phyloP scores from a whole-genome alignment of 306 rosid genomes.

The Sicyos edulis region DNA sequence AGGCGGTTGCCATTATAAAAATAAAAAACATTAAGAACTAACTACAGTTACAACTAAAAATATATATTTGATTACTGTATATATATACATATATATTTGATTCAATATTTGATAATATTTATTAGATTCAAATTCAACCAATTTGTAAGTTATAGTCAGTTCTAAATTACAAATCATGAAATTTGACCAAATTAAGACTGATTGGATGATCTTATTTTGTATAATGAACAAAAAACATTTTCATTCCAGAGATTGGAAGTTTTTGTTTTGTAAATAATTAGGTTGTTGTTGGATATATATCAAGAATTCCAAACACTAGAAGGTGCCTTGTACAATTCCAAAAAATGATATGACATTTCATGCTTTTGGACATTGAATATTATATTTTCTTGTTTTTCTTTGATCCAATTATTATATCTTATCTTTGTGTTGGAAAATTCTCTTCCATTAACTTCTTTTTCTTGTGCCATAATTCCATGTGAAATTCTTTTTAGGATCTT shows the following conservation, averaged over 20 bases:
- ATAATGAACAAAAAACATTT: constrained; percentile 8
- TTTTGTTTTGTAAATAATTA: constrained; percentile 12
- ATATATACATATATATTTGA: not conserved
- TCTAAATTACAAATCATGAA: not conserved
- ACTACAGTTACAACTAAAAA: not conserved
- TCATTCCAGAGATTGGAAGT: not conserved
- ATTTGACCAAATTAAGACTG: not conserved
- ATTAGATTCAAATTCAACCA: not conserved
- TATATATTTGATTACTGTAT: no score
- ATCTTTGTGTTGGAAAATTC: constrained; percentile 4
- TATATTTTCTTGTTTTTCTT: not conserved
- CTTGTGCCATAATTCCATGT: not conserved
- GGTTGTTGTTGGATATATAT: constrained; percentile 15
- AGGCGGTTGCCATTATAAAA: not conserved
- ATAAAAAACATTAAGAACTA: not conserved
- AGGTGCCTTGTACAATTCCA: not conserved
- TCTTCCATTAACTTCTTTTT: not conserved
- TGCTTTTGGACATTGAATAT: constrained; percentile 13
- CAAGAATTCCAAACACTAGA: constrained; percentile 12
- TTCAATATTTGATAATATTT: not conserved
- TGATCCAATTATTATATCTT: constrained; percentile 1
- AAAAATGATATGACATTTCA: constrained; percentile 12
- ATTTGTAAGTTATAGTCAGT: not conserved
- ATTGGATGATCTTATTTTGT: not conserved
- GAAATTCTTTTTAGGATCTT: not conserved